These are phyloP conservation scores for Botryotinia globosa DNA, from an alignment of 2,329 filamentous ascomycete species.

Conservation along the genomic window DNA sequence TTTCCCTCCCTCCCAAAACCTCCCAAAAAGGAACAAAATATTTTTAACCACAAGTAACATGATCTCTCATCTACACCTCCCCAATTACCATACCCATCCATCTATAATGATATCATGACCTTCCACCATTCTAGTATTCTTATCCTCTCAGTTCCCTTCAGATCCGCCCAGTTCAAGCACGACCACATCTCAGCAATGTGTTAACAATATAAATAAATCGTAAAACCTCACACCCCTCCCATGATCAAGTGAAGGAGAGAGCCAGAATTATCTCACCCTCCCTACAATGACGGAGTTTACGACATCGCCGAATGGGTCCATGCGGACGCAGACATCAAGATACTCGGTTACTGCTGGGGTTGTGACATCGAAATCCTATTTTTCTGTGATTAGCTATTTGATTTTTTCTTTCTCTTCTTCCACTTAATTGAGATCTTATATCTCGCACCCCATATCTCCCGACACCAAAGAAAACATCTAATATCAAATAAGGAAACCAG, in stretches of 20 bases:
- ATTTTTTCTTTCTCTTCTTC: background rate
- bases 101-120: background rate
- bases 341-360: constrained; percentile 37
- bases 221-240: background rate
- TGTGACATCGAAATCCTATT: constrained; percentile 42
- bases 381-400: background rate
- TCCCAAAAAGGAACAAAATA: background rate
- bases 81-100: background rate
- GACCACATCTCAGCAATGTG: background rate
- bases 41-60: background rate
- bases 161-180: background rate
- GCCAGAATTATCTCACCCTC: constrained; percentile 24
- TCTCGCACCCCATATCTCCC: background rate
- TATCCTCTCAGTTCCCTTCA: background rate
- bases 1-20: background rate
- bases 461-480: background rate
- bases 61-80: background rate
- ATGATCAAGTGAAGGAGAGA: background rate
- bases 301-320: constrained; percentile 49
- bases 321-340: constrained; percentile 43
- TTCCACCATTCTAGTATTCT: background rate
- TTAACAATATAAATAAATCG: background rate
- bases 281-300: constrained; percentile 50
- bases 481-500: background rate
- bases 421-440: background rate